Evolutionary conservation across 345 rosid species (phyloP).

Genomic region (Garcia nutans): DNA sequence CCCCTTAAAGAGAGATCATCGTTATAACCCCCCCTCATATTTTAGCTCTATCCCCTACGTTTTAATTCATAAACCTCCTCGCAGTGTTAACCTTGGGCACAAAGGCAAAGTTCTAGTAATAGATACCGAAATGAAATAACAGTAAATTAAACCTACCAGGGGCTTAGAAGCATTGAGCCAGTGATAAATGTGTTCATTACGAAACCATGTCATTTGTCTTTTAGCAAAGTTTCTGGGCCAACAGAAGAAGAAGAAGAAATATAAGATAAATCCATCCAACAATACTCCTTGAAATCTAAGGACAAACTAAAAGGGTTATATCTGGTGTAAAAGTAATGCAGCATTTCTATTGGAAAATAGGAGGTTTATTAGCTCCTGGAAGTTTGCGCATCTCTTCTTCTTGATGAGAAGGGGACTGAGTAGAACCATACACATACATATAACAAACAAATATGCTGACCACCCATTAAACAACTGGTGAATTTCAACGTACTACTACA

Average conservation of each 20-base stretch:
- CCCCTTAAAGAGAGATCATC: no score
- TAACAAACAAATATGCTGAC: no score
- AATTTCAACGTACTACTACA: background rate
- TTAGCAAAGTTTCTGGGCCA: constrained; percentile 81
- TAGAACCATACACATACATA: no score
- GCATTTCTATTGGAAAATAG: no score
- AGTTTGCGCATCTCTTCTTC: background rate
- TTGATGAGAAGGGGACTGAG: background rate
- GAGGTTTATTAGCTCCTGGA: background rate
- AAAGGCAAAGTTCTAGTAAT: background rate
- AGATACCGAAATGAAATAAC: background rate
- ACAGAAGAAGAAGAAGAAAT: constrained; percentile 15
- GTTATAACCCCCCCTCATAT: no score
- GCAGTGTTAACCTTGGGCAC: no score
- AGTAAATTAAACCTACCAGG: constrained; percentile 45
- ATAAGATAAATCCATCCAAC: background rate
- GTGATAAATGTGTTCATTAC: constrained; percentile 74
- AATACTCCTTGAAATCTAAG: background rate
- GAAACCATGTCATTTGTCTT: constrained; percentile 93
- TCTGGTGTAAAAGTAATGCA: no score
- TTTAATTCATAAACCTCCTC: no score
- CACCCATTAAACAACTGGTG: background rate
- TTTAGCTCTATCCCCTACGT: no score
- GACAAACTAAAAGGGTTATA: background rate
- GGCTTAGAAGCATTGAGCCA: constrained; percentile 93